Evolutionary conservation across 345 rosid genomes (phyloP).

Genomic region (Hibiscus syriacus): DNA sequence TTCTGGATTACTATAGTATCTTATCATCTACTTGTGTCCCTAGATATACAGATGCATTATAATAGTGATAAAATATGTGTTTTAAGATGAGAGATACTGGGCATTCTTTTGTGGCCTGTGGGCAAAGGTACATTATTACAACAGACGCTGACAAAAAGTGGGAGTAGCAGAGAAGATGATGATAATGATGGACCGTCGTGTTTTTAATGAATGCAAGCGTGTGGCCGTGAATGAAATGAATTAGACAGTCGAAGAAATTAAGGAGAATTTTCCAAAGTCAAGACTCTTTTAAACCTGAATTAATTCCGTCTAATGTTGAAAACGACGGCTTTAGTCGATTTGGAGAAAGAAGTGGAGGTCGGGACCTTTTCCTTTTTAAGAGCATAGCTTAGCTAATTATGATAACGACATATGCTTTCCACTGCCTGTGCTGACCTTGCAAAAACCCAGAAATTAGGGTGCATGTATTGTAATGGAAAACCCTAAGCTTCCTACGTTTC

Average conservation of each 20-base stretch:
- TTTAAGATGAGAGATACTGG: too few relatives aligned
- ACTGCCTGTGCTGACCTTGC: not conserved
- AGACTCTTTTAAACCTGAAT: not conserved
- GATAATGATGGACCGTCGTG: too few relatives aligned
- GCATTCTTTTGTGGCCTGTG: not conserved
- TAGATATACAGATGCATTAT: not conserved
- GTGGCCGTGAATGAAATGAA: conserved; percentile 20
- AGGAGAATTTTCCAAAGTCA: conserved; percentile 14
- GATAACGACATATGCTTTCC: not conserved
- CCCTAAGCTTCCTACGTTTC: conserved; percentile 16
- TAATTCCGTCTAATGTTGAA: not conserved
- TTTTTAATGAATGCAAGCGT: conserved; percentile 16
- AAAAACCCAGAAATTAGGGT: not conserved
- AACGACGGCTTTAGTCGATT: not conserved
- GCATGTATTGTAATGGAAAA: conserved; percentile 9
- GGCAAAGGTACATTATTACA: not conserved
- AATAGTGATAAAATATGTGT: too few relatives aligned
- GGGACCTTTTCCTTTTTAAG: not conserved
- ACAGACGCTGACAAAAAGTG: conserved; percentile 29
- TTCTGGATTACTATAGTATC: not conserved
- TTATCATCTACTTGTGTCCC: not conserved
- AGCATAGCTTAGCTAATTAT: not conserved
- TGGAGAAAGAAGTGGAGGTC: not conserved
- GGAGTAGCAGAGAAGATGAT: not conserved
- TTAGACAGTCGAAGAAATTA: conserved; percentile 25